Evolutionary conservation across 2,329 filamentous ascomycete species (phyloP).

Genomic region (Diaporthe humulicola): DNA sequence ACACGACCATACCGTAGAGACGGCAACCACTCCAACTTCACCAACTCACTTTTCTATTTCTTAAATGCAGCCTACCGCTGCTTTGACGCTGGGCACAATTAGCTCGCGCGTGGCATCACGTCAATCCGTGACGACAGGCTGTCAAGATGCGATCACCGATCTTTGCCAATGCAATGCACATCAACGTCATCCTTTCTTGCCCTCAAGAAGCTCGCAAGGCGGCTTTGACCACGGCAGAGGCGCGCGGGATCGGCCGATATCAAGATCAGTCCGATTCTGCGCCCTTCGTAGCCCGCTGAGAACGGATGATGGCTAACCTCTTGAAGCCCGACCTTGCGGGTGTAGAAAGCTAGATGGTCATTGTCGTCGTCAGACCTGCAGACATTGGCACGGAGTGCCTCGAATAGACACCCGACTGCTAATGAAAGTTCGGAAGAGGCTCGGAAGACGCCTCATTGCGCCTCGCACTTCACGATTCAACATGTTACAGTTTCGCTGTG

Average conservation of each 20-base stretch:
- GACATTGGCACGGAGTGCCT: not conserved
- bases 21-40: not conserved
- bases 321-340: slow-evolving; percentile 18
- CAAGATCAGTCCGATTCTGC: slow-evolving; percentile 15
- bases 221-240: slow-evolving; percentile 12
- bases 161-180: slow-evolving; percentile 1
- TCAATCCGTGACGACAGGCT: slow-evolving; percentile 16
- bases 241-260: slow-evolving; percentile 26
- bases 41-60: not conserved
- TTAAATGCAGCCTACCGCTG: not conserved
- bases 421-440: not conserved
- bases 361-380: not conserved
- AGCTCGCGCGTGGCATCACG: slow-evolving; percentile 4
- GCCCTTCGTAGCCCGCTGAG: not conserved
- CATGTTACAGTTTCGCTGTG: not conserved
- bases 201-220: slow-evolving; percentile 13
- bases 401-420: not conserved
- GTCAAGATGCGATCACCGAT: slow-evolving; percentile 13
- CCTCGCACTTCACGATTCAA: not conserved
- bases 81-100: slow-evolving; percentile 8
- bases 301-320: slow-evolving; percentile 23
- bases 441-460: not conserved
- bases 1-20: not conserved
- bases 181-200: slow-evolving; percentile 17
- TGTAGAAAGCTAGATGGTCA: not conserved